Conservation (phyloP, 73 alveolate species). For the Symbiodinium pilosum region DNA sequence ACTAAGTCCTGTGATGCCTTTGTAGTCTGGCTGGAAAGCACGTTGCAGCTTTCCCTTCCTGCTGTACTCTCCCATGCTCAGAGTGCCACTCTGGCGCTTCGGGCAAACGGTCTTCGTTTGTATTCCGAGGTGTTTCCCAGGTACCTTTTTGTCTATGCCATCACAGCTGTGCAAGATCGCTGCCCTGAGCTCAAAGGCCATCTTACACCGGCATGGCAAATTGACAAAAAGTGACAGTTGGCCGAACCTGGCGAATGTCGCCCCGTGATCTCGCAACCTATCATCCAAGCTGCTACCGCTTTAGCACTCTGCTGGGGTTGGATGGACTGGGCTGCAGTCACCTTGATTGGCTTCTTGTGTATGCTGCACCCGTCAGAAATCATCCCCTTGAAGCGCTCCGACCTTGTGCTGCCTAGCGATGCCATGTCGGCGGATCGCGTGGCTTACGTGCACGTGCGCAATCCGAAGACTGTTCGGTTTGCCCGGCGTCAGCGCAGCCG, state of each 20-base stretch:
- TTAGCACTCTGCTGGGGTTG: not conserved
- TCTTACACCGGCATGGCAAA: not conserved
- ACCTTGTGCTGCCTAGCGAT: conserved; percentile 5
- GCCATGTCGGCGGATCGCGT: not conserved
- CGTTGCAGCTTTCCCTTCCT: not conserved
- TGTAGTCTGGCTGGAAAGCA: not conserved
- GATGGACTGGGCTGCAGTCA: not conserved
- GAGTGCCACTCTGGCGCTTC: not conserved
- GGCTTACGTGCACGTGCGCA: not conserved
- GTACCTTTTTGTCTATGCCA: not conserved
- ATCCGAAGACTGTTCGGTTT: not conserved
- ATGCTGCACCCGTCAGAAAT: not conserved
- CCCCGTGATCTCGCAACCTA: not conserved
- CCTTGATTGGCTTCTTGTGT: not conserved
- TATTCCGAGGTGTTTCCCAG: not conserved
- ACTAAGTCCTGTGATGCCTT: not conserved
- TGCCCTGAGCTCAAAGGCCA: not conserved
- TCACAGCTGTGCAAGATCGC: not conserved
- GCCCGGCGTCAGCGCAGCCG: conserved; percentile 27
- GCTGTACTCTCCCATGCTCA: not conserved
- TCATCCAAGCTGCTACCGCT: not conserved
- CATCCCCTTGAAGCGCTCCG: not conserved
- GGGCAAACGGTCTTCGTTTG: not conserved
- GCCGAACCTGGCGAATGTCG: conserved; percentile 10
- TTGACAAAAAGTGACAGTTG: not conserved